Evolutionary conservation across 495 filamentous ascomycete species (phyloP).

Genomic region (Talaromyces thailandensis): DNA sequence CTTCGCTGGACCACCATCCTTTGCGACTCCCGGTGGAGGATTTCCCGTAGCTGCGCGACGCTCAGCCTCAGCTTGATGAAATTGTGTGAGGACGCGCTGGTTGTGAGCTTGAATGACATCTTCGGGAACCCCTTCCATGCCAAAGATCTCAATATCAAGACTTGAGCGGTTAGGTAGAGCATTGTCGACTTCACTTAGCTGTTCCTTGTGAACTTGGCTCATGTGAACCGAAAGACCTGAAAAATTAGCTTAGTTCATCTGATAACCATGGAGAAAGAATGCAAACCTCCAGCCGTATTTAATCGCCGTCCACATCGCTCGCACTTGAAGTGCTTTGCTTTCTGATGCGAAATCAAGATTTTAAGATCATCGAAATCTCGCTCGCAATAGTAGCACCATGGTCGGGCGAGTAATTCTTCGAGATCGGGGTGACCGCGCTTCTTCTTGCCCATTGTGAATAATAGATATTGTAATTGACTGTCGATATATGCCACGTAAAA

Average conservation of each 20-base stretch:
- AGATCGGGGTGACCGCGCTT: constrained; percentile 76
- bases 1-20: constrained; percentile 49
- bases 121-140: constrained; percentile 93
- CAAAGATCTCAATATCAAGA: constrained; percentile 91
- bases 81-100: constrained; percentile 73
- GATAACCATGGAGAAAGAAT: too few relatives aligned
- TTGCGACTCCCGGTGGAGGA: constrained; percentile 52
- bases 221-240: constrained; percentile 89
- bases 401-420: constrained; percentile 76
- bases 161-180: constrained; percentile 74
- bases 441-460: constrained; percentile 64
- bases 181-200: constrained; percentile 77
- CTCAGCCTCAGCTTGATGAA: constrained; percentile 77
- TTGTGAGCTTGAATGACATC: constrained; percentile 74
- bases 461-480: not conserved
- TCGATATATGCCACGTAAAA: not conserved
- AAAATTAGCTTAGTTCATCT: not conserved
- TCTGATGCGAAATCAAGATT: constrained; percentile 92
- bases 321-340: constrained; percentile 98
- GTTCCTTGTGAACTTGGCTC: constrained; percentile 98
- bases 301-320: constrained; percentile 77
- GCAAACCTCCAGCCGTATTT: constrained; percentile 87
- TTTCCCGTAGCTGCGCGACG: constrained; percentile 78
- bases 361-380: constrained; percentile 96
- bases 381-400: constrained; percentile 99